A percentile compares a stretch with the other conserved stretches of the same genome.
phyloP scores from a whole-genome alignment of 768 basidiomycete species.

The Phanerochaete carnosa region DNA sequence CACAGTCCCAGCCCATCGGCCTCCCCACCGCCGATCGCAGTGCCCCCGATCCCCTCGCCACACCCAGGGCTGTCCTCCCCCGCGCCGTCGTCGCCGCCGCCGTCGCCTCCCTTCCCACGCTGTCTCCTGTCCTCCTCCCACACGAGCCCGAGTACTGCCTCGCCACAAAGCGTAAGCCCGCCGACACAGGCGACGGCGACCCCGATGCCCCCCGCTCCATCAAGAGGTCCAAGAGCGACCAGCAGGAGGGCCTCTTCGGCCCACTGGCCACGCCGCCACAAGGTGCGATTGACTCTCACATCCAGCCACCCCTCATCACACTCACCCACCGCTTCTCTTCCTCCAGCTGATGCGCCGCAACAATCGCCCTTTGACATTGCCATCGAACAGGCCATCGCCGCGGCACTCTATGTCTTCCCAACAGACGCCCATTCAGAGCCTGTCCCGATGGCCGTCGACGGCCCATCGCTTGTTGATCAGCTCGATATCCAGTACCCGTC shows the following conservation, averaged over 20 bases:
- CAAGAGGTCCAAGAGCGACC: slow-evolving; percentile 2
- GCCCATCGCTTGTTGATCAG: not conserved
- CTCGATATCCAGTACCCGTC: not conserved
- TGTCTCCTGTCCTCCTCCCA: slow-evolving; percentile 5
- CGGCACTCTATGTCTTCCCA: not conserved
- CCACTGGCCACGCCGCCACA: not conserved
- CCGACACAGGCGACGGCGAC: slow-evolving; percentile 3
- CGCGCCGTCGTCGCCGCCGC: slow-evolving; percentile 11
- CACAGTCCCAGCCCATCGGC: not conserved
- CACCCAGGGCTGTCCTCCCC: slow-evolving; percentile 3
- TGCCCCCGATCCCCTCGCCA: not conserved
- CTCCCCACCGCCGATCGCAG: slow-evolving; percentile 3
- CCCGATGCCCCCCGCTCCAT: not conserved
- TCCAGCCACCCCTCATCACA: not conserved
- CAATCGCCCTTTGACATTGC: not conserved
- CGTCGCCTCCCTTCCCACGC: slow-evolving; percentile 10
- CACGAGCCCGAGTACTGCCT: slow-evolving; percentile 10
- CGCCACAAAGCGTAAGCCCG: slow-evolving; percentile 11
- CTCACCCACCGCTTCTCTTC: not conserved
- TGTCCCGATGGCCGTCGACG: not conserved
- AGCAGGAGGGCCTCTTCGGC: slow-evolving; percentile 7
- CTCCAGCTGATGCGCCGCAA: not conserved
- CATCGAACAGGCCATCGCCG: slow-evolving; percentile 12
- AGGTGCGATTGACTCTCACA: not conserved
- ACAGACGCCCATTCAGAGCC: not conserved